Base-by-base conservation (phyloP, 805 yeast genomes). In the Cyberlindnera bimundalis region DNA sequence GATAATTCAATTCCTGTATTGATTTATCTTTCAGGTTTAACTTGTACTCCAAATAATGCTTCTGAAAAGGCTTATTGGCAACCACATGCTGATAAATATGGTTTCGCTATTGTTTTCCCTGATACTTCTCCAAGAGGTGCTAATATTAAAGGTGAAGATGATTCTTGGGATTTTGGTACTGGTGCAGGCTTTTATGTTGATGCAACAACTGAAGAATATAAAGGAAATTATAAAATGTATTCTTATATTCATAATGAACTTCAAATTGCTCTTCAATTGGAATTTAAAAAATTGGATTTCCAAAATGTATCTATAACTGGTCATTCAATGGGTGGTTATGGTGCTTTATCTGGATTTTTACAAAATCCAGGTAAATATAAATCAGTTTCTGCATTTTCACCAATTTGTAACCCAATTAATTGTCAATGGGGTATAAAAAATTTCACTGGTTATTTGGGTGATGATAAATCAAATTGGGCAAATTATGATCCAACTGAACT, bases 271-370 rank as follows among this genome's bases (percentile, higher is more conserved):
- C 61, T 73, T 12, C 58, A 58, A 21, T 46, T 43, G 23, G 59
- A 67, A 38, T 65, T 61, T 40, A 36, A 48, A 24, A 51, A 54
- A 11, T 66, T 91, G 45, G 88, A 91, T 62, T 79, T 82, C 47
- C 60, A 65, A 29, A 81, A 75, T 29, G 73, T 80, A 37, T 76
- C 91, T 16, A 78, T 91, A 50, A 79, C 93, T n/a, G 99, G 99
- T 32, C 98, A 93, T 62, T 93, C 99, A 1, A 93, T 93, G 98
- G 99, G 99, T 37, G 99, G 99, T 1, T 87, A 76, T 60, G 99
- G 98, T 42, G 95, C 99, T 0, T 64, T 91, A 45, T 67, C 83
- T 45, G 68, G 79, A n/a, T 79, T 64, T 51, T 65, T 91, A 45
- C 76, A 72, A 47, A 78, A 84, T 60, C 86, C 90, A 1, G 82